Conservation (phyloP, 257 asterid genomes). For the Solanum sitiens region DNA sequence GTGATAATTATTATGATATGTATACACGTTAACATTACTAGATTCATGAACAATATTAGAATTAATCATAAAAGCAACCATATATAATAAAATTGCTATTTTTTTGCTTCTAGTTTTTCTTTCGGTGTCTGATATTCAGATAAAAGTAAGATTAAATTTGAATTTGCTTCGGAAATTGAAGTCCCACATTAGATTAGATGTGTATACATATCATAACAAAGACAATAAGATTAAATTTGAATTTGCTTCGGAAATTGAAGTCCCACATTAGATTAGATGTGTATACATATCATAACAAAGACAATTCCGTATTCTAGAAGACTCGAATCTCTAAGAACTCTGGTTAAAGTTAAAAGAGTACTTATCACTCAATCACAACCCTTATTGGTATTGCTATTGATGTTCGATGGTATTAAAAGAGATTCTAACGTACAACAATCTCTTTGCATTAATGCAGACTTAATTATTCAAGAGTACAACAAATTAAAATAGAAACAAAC, state of each 20-base stretch:
- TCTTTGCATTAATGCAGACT: not conserved
- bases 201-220: too few relatives aligned
- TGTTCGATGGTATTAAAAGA: not conserved
- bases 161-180: too few relatives aligned
- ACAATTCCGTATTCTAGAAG: not conserved
- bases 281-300: not conserved
- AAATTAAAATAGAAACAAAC: not conserved
- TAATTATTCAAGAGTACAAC: not conserved
- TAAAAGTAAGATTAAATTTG: rapidly evolving
- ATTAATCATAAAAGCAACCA: not conserved
- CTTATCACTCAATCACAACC: too few relatives aligned
- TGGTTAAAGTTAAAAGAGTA: too few relatives aligned
- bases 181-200: too few relatives aligned
- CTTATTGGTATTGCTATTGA: rapidly evolving
- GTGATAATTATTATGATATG: not conserved
- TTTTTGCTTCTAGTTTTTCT: rapidly evolving
- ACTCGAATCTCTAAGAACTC: too few relatives aligned
- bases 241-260: too few relatives aligned
- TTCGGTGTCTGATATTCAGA: rapidly evolving
- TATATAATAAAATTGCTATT: too few relatives aligned
- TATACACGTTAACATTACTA: not conserved
- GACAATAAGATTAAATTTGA: too few relatives aligned
- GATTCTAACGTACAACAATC: not conserved
- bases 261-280: too few relatives aligned
- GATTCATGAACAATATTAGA: not conserved